Percentiles rank a stretch among this genome's conserved stretches.
Conservation (phyloP, 2,329 filamentous ascomycete species). For the Thelonectria blattea region DNA sequence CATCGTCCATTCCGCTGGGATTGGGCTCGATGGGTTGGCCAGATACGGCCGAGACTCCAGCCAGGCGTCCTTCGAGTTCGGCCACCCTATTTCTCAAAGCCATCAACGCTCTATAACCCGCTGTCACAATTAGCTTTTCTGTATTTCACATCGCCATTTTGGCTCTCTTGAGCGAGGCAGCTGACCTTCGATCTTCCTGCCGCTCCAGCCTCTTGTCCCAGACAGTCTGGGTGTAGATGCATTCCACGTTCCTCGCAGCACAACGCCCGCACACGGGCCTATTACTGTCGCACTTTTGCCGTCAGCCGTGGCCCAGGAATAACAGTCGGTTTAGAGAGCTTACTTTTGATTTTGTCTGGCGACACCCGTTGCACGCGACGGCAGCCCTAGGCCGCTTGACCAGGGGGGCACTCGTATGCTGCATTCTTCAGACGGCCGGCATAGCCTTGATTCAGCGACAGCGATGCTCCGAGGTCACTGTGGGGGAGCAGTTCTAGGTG, state of each 20-base stretch:
- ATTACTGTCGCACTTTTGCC: slow-evolving; percentile 30
- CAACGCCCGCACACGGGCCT: slow-evolving; percentile 33
- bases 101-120: slow-evolving; percentile 17
- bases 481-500: background rate
- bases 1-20: background rate
- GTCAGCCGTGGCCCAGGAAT: background rate
- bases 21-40: background rate
- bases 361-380: slow-evolving; percentile 18
- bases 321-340: background rate
- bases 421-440: slow-evolving; percentile 6
- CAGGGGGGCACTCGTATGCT: slow-evolving; percentile 15
- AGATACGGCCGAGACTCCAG: slow-evolving; percentile 10
- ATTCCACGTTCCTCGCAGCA: slow-evolving; percentile 18
- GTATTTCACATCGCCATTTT: background rate
- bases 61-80: slow-evolving; percentile 32
- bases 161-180: background rate
- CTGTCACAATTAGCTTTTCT: background rate
- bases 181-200: slow-evolving; percentile 31
- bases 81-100: slow-evolving; percentile 27
- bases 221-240: slow-evolving; percentile 31
- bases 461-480: background rate
- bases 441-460: background rate
- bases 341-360: slow-evolving; percentile 22
- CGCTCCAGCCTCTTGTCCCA: slow-evolving; percentile 36
- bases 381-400: slow-evolving; percentile 18